phyloP scores from a whole-genome alignment of 108 stramenopile species.

The Asterionellopsis glacialis region DNA sequence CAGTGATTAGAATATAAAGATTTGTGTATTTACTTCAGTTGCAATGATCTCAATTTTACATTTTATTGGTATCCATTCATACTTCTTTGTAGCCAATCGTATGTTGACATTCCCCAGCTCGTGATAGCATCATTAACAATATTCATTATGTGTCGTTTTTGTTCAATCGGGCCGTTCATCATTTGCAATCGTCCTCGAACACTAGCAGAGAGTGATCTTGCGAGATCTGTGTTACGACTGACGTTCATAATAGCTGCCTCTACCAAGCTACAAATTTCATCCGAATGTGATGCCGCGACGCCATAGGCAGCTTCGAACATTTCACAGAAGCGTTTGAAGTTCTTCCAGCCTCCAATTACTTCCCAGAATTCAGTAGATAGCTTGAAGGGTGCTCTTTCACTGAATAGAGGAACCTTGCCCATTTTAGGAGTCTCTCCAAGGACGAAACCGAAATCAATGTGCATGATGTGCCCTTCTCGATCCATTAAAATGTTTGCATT shows the following conservation, averaged over 20 bases:
- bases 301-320: conserved; percentile 48
- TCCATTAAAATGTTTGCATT: conserved; percentile 81
- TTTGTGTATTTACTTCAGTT: too few species aligned
- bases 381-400: conserved; percentile 73
- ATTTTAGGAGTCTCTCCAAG: conserved; percentile 73
- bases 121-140: too few species aligned
- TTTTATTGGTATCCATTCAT: too few species aligned
- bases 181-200: too few species aligned
- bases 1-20: too few species aligned
- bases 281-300: conserved; percentile 26
- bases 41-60: too few species aligned
- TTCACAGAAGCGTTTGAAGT: conserved; percentile 36
- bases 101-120: too few species aligned
- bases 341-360: conserved; percentile 65
- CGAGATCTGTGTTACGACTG: too few species aligned
- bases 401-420: conserved; percentile 44
- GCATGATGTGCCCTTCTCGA: conserved; percentile 41
- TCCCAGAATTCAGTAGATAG: conserved; percentile 57
- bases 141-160: too few species aligned
- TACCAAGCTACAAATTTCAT: conserved; percentile 40
- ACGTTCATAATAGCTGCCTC: conserved; percentile 42
- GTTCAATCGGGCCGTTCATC: too few species aligned
- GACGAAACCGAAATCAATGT: conserved; percentile 86
- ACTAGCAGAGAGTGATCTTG: too few species aligned
- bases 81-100: too few species aligned